Percentiles rank a stretch among this genome's conserved stretches.
Conservation (phyloP, 2,329 filamentous ascomycete species). For the Cordyceps fumosorosea region DNA sequence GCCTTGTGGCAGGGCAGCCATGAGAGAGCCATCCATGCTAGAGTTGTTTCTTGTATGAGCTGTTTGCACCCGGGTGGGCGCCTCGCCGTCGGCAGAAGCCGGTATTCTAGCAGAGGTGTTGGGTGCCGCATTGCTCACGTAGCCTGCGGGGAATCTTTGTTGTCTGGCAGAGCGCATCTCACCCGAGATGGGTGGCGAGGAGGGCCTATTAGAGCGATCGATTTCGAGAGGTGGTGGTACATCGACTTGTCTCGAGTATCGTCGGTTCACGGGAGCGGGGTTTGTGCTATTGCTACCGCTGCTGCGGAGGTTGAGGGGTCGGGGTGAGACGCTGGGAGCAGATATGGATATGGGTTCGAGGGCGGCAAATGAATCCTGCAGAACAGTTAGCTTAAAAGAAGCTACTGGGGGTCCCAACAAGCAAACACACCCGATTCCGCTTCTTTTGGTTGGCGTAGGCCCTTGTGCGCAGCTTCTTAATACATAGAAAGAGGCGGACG, state of each 20-base stretch:
- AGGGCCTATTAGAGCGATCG: slow-evolving; percentile 19
- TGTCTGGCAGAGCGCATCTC: slow-evolving; percentile 48
- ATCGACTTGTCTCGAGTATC: slow-evolving; percentile 59
- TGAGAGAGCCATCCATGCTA: slow-evolving; percentile 79
- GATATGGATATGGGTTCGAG: slow-evolving; percentile 55
- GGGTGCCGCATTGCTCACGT: slow-evolving; percentile 41
- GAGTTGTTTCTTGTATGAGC: slow-evolving; percentile 72
- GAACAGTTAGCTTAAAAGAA: slow-evolving; percentile 1
- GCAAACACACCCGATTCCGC: slow-evolving; percentile 67
- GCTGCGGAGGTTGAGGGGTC: slow-evolving; percentile 52
- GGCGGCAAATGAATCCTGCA: slow-evolving; percentile 73
- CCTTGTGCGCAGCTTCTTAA: slow-evolving; percentile 75
- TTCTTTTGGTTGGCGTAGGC: slow-evolving; percentile 72
- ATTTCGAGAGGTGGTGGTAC: slow-evolving; percentile 35
- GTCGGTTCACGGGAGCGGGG: slow-evolving; percentile 41
- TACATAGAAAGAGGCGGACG: slow-evolving; percentile 80
- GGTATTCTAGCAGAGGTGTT: slow-evolving; percentile 48
- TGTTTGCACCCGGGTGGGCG: slow-evolving; percentile 52
- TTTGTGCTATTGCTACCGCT: slow-evolving; percentile 23
- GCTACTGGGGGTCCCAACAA: not conserved
- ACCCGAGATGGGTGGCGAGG: slow-evolving; percentile 31
- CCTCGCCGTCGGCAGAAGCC: slow-evolving; percentile 50
- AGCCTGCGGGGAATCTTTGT: slow-evolving; percentile 51
- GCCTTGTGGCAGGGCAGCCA: slow-evolving; percentile 76
- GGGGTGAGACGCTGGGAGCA: slow-evolving; percentile 37